phyloP scores from a whole-genome alignment of 2,329 filamentous ascomycete genomes.

The Aspergillus sp. region DNA sequence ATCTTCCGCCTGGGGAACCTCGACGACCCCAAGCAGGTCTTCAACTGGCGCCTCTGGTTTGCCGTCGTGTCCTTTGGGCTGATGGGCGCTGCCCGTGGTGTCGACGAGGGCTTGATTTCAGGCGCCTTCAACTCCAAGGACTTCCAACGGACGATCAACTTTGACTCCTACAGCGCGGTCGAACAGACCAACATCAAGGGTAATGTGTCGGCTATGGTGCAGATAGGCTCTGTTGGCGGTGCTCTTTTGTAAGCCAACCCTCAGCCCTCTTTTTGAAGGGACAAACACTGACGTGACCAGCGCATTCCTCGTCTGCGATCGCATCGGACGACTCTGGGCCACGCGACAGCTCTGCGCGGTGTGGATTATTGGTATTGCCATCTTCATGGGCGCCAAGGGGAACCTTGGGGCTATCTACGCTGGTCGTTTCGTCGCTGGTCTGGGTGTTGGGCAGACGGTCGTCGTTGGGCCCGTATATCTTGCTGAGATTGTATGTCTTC shows the following conservation, averaged over 20 bases:
- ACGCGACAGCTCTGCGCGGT: slow-evolving; percentile 40
- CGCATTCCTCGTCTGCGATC: slow-evolving; percentile 48
- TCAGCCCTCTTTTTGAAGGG: no score
- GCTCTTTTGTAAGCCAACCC: slow-evolving; percentile 54
- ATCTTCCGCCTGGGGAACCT: slow-evolving; percentile 62
- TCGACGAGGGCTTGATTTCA: slow-evolving; percentile 78
- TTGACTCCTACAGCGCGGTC: slow-evolving; percentile 50
- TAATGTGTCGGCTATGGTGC: slow-evolving; percentile 79
- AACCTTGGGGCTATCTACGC: slow-evolving; percentile 42
- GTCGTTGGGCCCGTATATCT: slow-evolving; percentile 64
- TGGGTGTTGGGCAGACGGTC: slow-evolving; percentile 43
- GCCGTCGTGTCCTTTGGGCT: slow-evolving; percentile 71
- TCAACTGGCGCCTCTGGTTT: slow-evolving; percentile 79
- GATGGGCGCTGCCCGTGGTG: slow-evolving; percentile 71
- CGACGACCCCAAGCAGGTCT: slow-evolving; percentile 65
- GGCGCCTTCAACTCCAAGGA: slow-evolving; percentile 67
- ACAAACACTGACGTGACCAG: slow-evolving; percentile 29
- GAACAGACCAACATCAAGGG: slow-evolving; percentile 66
- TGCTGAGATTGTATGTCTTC: slow-evolving; percentile 57
- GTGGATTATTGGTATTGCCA: slow-evolving; percentile 42
- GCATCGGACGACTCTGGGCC: slow-evolving; percentile 44
- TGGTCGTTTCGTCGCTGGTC: slow-evolving; percentile 43
- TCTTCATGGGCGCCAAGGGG: slow-evolving; percentile 42
- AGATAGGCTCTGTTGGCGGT: slow-evolving; percentile 71
- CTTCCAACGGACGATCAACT: slow-evolving; percentile 60